Percentiles rank a stretch among this genome's conserved stretches.
Conservation (phyloP, 1,284 basidiomycete genomes). For the Hemileccinum hortonii region DNA sequence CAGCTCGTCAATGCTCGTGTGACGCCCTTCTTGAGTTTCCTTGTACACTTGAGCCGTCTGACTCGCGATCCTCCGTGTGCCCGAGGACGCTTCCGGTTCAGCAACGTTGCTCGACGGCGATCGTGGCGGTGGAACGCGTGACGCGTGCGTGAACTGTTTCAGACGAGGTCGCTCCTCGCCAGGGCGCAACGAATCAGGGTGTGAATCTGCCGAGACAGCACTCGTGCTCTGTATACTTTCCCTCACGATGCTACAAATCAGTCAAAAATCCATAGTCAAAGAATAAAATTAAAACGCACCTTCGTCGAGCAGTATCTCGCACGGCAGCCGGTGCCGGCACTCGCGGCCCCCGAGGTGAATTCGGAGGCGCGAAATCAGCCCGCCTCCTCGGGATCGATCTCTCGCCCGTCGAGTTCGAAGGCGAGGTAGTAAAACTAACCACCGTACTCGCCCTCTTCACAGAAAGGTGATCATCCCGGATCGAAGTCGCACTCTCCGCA, state of each 20-base stretch:
- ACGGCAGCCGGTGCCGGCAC: constrained; percentile 22
- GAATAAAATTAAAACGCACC: constrained; percentile 16
- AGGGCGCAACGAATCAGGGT: constrained; percentile 30
- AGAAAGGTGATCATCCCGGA: constrained; percentile 41
- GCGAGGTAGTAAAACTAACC: constrained; percentile 49
- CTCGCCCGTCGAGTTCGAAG: constrained; percentile 60
- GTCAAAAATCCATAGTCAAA: neutral
- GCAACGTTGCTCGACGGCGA: constrained; percentile 35
- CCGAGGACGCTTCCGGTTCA: constrained; percentile 25
- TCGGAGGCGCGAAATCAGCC: constrained; percentile 61
- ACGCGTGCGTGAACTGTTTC: constrained; percentile 71
- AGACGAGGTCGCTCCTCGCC: constrained; percentile 51
- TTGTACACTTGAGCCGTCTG: constrained; percentile 63
- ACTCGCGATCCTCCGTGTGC: constrained; percentile 52
- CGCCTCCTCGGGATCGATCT: constrained; percentile 65
- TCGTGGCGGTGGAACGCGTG: constrained; percentile 61
- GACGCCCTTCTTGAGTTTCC: constrained; percentile 31
- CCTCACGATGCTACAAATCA: constrained; percentile 23
- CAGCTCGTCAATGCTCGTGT: constrained; percentile 54
- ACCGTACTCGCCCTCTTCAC: constrained; percentile 46
- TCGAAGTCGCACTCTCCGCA: constrained; percentile 33
- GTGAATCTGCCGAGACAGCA: constrained; percentile 37
- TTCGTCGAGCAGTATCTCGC: constrained; percentile 23
- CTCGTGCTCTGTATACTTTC: constrained; percentile 37
- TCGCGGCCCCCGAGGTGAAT: constrained; percentile 35